Conservation (phyloP, 495 filamentous ascomycete genomes). For the Sordaria brevicollis region DNA sequence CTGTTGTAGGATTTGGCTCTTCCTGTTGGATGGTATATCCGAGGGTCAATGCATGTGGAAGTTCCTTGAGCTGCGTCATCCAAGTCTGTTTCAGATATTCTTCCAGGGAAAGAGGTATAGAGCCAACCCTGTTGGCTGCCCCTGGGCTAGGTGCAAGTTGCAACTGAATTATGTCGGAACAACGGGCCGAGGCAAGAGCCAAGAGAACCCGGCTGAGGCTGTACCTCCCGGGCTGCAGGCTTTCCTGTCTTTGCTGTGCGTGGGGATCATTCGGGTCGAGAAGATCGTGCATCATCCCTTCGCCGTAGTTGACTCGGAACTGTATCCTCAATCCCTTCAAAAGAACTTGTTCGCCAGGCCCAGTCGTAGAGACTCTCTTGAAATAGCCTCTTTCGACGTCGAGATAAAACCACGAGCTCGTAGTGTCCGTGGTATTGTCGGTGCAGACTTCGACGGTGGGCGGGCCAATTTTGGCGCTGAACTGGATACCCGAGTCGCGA, state of each 20-base stretch:
- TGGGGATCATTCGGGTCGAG: too few relatives aligned
- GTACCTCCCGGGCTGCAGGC: neutral
- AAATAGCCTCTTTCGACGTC: neutral
- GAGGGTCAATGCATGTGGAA: neutral
- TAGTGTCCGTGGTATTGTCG: neutral
- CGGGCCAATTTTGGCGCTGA: neutral
- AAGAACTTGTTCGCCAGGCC: too few relatives aligned
- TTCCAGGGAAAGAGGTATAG: too few relatives aligned
- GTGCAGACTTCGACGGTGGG: neutral
- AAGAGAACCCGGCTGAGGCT: neutral
- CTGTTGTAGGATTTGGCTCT: neutral
- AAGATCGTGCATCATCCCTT: too few relatives aligned
- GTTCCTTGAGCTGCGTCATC: too few relatives aligned
- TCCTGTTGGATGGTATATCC: neutral
- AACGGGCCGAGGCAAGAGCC: neutral
- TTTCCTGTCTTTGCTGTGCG: too few relatives aligned
- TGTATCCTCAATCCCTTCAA: too few relatives aligned
- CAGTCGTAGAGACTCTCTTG: too few relatives aligned
- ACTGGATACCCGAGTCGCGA: neutral
- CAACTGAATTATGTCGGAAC: neutral
- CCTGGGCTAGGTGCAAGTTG: neutral
- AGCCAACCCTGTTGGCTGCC: too few relatives aligned
- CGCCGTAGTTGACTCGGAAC: too few relatives aligned
- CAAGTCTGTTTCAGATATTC: too few relatives aligned
- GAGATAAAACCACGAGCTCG: neutral